These are phyloP conservation scores for Penicillium sp. DNA, from an alignment of 2,329 filamentous ascomycete genomes.

Conservation along the genomic window DNA sequence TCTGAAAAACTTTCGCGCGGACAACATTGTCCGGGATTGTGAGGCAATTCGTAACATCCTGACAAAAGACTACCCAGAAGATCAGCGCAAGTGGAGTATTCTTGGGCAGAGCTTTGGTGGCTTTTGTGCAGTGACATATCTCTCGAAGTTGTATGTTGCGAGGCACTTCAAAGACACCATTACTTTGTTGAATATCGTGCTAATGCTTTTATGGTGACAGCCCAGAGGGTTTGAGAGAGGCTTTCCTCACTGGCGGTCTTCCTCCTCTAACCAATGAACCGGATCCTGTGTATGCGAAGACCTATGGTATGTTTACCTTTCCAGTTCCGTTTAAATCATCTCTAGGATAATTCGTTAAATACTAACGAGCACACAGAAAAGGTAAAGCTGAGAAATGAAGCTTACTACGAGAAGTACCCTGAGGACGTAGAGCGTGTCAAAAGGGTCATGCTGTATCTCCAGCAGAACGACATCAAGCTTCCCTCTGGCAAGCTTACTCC, in stretches of 20 bases:
- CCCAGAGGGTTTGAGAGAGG: conserved; percentile 76
- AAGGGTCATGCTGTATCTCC: conserved; percentile 65
- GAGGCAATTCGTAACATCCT: conserved; percentile 80
- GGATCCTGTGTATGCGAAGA: conserved; percentile 73
- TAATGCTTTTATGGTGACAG: conserved; percentile 29
- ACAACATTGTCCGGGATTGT: conserved; percentile 85
- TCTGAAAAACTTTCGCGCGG: conserved; percentile 80
- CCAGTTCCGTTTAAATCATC: neutral
- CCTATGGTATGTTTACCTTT: conserved; percentile 53
- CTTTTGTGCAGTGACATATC: conserved; percentile 80
- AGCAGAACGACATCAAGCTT: conserved; percentile 62
- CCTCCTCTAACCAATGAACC: conserved; percentile 71
- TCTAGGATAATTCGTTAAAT: neutral
- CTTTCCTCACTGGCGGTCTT: conserved; percentile 81
- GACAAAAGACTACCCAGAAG: conserved; percentile 66
- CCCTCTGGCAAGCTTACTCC: conserved; percentile 73
- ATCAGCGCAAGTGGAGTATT: conserved; percentile 77
- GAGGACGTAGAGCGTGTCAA: conserved; percentile 72
- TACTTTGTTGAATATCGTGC: neutral
- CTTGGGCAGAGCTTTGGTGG: conserved; percentile 93
- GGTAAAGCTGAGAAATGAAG: conserved; percentile 69
- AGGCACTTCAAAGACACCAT: neutral
- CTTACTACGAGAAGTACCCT: conserved; percentile 83
- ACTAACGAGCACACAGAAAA: conserved; percentile 48
- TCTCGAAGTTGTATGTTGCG: conserved; percentile 66